Conservation (phyloP, 2,329 filamentous ascomycete genomes). For the Aspergillus chevalieri region DNA sequence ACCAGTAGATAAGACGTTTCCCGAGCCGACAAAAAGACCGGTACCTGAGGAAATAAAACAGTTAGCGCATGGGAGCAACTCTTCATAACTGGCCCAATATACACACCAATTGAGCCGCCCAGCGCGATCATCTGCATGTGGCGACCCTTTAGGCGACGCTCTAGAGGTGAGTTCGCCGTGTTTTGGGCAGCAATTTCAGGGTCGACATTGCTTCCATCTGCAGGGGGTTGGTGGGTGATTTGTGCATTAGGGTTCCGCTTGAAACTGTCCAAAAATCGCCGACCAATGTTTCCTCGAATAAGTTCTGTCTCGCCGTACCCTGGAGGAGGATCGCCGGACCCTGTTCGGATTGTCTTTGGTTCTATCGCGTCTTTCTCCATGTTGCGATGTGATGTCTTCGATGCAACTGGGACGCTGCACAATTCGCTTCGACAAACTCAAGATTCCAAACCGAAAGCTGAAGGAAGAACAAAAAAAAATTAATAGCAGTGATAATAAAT, state of each 20-base stretch:
- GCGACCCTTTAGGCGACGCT: constrained; percentile 70
- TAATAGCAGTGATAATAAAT: too few relatives aligned
- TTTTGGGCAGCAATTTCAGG: constrained; percentile 55
- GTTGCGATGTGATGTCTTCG: not conserved
- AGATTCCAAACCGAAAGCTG: too few relatives aligned
- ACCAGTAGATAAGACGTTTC: constrained; percentile 61
- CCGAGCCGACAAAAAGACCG: constrained; percentile 81
- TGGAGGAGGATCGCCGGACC: constrained; percentile 19
- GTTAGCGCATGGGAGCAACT: constrained; percentile 1
- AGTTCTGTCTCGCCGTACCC: constrained; percentile 25
- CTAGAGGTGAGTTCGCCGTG: constrained; percentile 68
- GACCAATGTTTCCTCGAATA: constrained; percentile 16
- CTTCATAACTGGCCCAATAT: not conserved
- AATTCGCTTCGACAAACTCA: not conserved
- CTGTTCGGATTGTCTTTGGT: constrained; percentile 16
- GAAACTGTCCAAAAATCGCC: constrained; percentile 38
- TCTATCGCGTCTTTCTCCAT: constrained; percentile 31
- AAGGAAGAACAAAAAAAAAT: too few relatives aligned
- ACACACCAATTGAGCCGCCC: constrained; percentile 74
- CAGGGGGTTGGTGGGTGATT: constrained; percentile 30
- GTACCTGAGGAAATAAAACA: constrained; percentile 49
- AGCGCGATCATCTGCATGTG: constrained; percentile 98
- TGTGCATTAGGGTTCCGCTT: constrained; percentile 40
- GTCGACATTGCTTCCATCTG: constrained; percentile 54
- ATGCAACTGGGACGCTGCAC: not conserved